Evolutionary conservation across 2,329 filamentous ascomycete genomes (phyloP).

Genomic region (Talaromyces rugulosus): DNA sequence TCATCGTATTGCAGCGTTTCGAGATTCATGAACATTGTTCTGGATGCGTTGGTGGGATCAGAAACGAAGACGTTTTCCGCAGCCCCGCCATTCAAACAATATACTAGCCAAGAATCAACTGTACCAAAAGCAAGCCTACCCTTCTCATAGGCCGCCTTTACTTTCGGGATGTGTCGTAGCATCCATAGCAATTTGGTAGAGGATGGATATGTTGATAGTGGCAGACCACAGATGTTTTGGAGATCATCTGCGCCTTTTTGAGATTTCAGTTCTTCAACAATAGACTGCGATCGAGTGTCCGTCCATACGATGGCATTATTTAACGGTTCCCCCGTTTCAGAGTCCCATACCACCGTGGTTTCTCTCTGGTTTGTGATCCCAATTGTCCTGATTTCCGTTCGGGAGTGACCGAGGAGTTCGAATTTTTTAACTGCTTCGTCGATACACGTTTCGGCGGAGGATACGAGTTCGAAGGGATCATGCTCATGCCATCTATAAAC

Average conservation of each 20-base stretch:
- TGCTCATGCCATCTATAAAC: constrained; percentile 77
- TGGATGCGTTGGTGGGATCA: constrained; percentile 79
- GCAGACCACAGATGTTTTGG: constrained; percentile 69
- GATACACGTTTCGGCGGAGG: constrained; percentile 73
- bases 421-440: constrained; percentile 68
- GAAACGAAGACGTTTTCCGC: constrained; percentile 70
- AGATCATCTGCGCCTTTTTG: constrained; percentile 65
- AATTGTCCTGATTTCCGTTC: constrained; percentile 65
- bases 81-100: constrained; percentile 68
- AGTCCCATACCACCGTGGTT: constrained; percentile 82
- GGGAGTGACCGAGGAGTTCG: constrained; percentile 59
- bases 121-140: constrained; percentile 78
- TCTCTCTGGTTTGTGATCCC: constrained; percentile 91
- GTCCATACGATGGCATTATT: constrained; percentile 88
- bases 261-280: constrained; percentile 73
- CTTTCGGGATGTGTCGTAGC: constrained; percentile 64
- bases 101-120: constrained; percentile 83
- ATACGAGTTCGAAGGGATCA: constrained; percentile 69
- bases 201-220: constrained; percentile 83
- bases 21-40: constrained; percentile 93
- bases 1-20: constrained; percentile 74
- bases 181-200: constrained; percentile 83
- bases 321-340: constrained; percentile 71
- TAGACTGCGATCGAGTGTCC: constrained; percentile 71
- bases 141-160: constrained; percentile 70